A percentile compares a stretch with the other conserved stretches of the same genome.
Evolutionary conservation across 768 basidiomycete genomes (phyloP).

Genomic region (Podaxis pistillaris): DNA sequence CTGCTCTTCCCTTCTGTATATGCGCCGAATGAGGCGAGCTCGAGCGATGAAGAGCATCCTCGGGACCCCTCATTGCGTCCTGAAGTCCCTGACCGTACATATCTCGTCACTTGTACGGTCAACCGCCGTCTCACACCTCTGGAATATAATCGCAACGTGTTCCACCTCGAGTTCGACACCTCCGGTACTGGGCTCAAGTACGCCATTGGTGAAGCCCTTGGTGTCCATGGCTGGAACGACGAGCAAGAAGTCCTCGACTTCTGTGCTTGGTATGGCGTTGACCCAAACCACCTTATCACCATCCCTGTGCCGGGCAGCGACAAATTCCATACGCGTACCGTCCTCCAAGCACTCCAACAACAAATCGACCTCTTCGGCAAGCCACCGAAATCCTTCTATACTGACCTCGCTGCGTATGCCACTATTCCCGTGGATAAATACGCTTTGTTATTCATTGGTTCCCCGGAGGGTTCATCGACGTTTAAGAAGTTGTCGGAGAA

Average conservation of each 20-base stretch:
- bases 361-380: constrained; percentile 96
- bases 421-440: constrained; percentile 66
- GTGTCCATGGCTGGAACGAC: constrained; percentile 98
- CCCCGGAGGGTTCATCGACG: constrained; percentile 84
- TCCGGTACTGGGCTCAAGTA: constrained; percentile 92
- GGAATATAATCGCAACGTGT: constrained; percentile 98
- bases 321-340: constrained; percentile 87
- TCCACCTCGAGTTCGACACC: constrained; percentile 96
- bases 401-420: constrained; percentile 79
- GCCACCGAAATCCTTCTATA: constrained; percentile 95
- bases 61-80: constrained; percentile 78
- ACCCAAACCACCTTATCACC: constrained; percentile 75
- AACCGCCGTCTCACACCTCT: constrained; percentile 92
- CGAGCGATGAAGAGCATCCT: constrained; percentile 43
- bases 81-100: constrained; percentile 85
- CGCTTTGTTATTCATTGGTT: constrained; percentile 87
- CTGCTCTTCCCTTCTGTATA: constrained; percentile 86
- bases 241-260: constrained; percentile 84
- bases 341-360: constrained; percentile 93
- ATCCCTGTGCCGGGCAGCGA: constrained; percentile 71
- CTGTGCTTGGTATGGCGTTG: constrained; percentile 88
- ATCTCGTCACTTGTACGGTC: constrained; percentile 89
- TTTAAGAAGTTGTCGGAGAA: constrained; percentile 97
- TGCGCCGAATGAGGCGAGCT: constrained; percentile 42
- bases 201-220: constrained; percentile 94